Conservation (phyloP, 2,329 filamentous ascomycete species). For the Monosporascus cannonballus region DNA sequence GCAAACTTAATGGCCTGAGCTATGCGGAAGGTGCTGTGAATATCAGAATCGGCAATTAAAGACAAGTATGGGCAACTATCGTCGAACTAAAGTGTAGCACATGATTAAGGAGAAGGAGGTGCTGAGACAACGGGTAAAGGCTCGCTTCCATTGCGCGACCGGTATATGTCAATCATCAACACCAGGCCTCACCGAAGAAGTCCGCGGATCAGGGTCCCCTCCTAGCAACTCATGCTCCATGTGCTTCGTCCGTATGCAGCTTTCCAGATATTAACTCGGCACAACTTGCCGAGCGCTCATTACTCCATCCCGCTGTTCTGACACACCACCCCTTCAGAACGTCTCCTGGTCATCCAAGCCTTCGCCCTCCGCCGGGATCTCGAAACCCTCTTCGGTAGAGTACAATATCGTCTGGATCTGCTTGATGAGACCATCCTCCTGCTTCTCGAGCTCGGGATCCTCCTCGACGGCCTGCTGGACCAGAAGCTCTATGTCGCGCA, state of each 20-base stretch:
- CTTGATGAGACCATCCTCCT: constrained; percentile 87
- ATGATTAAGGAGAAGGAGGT: background rate
- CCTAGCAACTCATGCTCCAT: background rate
- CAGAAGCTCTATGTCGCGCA: constrained; percentile 91
- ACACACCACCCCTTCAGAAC: constrained; percentile 42
- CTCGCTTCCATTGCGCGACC: background rate
- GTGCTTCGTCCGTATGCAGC: background rate
- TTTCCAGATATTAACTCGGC: background rate
- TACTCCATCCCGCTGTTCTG: constrained; percentile 9
- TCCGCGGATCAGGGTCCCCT: background rate
- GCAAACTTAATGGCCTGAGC: background rate
- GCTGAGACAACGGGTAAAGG: background rate
- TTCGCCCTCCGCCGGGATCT: constrained; percentile 78
- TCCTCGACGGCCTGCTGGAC: constrained; percentile 90
- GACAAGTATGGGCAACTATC: constrained; percentile 6
- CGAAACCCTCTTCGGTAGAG: constrained; percentile 89
- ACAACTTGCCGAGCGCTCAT: constrained; percentile 3
- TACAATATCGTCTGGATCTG: constrained; percentile 96
- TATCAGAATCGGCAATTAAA: background rate
- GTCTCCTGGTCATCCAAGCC: constrained; percentile 73
- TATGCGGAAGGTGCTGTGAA: background rate
- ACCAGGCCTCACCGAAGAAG: background rate
- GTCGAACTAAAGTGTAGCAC: background rate
- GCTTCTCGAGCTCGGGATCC: constrained; percentile 88
- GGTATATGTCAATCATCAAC: background rate